phyloP scores from a whole-genome alignment of 768 basidiomycete species.

The Lentinula boryana region DNA sequence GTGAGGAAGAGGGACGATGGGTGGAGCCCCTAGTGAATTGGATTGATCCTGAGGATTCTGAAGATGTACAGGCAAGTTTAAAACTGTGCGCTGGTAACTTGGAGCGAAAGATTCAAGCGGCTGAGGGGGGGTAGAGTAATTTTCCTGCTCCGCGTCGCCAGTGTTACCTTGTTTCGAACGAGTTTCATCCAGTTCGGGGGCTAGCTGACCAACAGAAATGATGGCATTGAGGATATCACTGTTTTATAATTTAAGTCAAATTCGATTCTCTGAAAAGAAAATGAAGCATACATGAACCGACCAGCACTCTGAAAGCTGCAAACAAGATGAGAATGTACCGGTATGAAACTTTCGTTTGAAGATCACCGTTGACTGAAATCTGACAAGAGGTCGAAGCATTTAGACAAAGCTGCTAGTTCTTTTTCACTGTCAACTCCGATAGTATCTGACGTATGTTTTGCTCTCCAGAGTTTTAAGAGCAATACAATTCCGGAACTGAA shows the following conservation, averaged over 20 bases:
- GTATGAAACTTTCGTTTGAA: not conserved
- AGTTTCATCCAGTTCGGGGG: not conserved
- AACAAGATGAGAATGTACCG: not conserved
- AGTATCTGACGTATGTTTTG: slow-evolving; percentile 28
- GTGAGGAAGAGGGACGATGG: not conserved
- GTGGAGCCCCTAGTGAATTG: not conserved
- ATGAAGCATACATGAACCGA: slow-evolving; percentile 36
- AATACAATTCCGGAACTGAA: slow-evolving; percentile 40
- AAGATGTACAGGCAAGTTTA: not conserved
- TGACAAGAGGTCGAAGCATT: slow-evolving; percentile 21
- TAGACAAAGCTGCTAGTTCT: slow-evolving; percentile 46
- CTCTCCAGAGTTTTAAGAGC: slow-evolving; percentile 43
- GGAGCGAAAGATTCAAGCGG: not conserved
- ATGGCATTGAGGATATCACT: slow-evolving; percentile 2
- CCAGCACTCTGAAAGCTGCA: slow-evolving; percentile 41
- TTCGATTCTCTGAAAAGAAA: not conserved
- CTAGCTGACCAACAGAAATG: not conserved
- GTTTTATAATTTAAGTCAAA: not conserved
- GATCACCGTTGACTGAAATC: not conserved
- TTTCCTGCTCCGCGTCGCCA: not conserved
- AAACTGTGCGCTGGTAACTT: not conserved
- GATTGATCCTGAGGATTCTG: not conserved
- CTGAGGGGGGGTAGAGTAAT: not conserved
- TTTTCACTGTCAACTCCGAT: slow-evolving; percentile 30
- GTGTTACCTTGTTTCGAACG: not conserved